Evolutionary conservation across 192 early-diverging fungal genomes (phyloP).

Genomic region (Cetraspora pellucida): DNA sequence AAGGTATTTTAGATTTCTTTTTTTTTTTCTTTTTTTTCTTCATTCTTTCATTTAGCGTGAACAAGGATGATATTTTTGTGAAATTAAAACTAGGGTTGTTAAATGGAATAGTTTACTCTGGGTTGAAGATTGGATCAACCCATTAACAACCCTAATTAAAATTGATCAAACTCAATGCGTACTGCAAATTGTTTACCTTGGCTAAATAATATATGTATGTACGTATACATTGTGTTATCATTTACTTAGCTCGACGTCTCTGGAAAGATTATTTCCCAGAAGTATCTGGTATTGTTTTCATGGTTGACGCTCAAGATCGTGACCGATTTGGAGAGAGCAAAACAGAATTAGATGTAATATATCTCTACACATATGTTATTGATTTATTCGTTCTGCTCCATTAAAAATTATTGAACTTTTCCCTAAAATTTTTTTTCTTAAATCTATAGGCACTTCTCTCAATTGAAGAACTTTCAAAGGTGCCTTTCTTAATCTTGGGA

Average conservation of each 20-base stretch:
- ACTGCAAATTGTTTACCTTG: too few species aligned
- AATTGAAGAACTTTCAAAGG: slow-evolving; percentile 89
- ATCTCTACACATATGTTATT: neutral
- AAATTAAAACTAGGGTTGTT: too few species aligned
- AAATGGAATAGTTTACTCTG: too few species aligned
- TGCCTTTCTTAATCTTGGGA: slow-evolving; percentile 95
- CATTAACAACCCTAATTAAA: too few species aligned
- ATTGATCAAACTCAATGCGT: too few species aligned
- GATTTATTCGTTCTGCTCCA: neutral
- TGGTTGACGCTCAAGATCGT: slow-evolving; percentile 90
- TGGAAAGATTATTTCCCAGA: slow-evolving; percentile 99
- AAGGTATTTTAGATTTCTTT: slow-evolving; percentile 56
- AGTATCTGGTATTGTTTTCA: slow-evolving; percentile 96
- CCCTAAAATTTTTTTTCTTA: neutral
- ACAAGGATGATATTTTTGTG: too few species aligned
- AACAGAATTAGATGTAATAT: slow-evolving; percentile 88
- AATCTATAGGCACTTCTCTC: slow-evolving; percentile 74
- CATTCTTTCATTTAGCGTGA: too few species aligned
- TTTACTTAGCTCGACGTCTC: slow-evolving; percentile 79
- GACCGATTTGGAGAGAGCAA: slow-evolving; percentile 87
- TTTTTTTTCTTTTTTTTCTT: neutral
- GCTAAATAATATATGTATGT: too few species aligned
- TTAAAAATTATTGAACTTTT: neutral
- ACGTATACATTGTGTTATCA: neutral
- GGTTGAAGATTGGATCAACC: too few species aligned